Evolutionary conservation across 1,139 yeast genomes (phyloP).

Genomic region (Meyerozyma athensensis): DNA sequence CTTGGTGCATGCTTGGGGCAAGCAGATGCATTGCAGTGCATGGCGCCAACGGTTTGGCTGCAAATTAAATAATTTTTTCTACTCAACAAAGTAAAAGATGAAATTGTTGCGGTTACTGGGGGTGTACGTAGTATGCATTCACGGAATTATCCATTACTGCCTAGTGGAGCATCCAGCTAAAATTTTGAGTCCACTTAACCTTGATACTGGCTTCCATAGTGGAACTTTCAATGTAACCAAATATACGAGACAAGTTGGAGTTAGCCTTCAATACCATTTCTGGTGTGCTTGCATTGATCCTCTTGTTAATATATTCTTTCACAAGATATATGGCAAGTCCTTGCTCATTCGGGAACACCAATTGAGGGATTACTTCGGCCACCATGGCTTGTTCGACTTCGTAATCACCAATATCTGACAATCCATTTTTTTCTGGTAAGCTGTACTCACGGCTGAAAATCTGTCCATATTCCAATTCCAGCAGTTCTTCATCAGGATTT

Average conservation of each 20-base stretch:
- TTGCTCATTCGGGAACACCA: constrained; percentile 23
- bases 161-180: constrained; percentile 12
- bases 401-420: background rate
- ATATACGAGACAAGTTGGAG: constrained; percentile 16
- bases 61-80: background rate
- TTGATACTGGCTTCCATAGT: constrained; percentile 20
- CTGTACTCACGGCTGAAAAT: constrained; percentile 1
- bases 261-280: constrained; percentile 13
- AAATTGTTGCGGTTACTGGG: too few species aligned
- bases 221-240: constrained; percentile 21
- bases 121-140: too few species aligned
- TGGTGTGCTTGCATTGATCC: constrained; percentile 15
- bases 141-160: background rate
- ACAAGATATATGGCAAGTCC: constrained; percentile 19
- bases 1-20: constrained; percentile 1
- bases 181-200: constrained; percentile 15
- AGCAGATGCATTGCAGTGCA: background rate
- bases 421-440: background rate
- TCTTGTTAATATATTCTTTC: constrained; percentile 18
- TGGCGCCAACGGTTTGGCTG: constrained; percentile 4
- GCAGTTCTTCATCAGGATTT: constrained; percentile 16
- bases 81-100: too few species aligned
- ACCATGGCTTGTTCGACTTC: background rate
- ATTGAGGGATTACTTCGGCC: constrained; percentile 7
- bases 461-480: constrained; percentile 6